Base-by-base conservation (phyloP, 208 protist species). In the Trypanosoma avium region DNA sequence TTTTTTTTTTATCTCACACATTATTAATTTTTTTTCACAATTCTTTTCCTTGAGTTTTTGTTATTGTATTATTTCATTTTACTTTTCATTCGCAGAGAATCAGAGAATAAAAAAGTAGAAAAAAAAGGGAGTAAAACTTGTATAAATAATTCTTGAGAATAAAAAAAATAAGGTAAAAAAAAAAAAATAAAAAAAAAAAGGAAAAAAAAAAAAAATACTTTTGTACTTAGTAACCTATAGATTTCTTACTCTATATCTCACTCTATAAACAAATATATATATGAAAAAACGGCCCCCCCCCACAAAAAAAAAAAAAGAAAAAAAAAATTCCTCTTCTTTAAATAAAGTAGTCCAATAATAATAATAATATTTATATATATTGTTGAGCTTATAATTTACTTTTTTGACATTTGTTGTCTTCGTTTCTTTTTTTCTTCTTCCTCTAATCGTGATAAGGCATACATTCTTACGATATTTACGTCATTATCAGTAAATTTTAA, bases 151-250 rank as follows among this genome's bases (percentile, higher is more conserved):
- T n/a, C n/a, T n/a, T n/a, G n/a, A n/a, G n/a, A 5, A 10, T 5
- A 38, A 38, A 38, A 10, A 38, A 10, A 10, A 13, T 10, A 13
- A 10, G 33, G 10, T 38, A 38, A 38, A 13, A 42, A 57, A 19
- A 29, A n/a, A 19, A 48, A n/a, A 56, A 57, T 26, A 53, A 58
- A 27, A 61, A 62, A 70, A 60, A 48, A 42, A 65, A 53, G n/a
- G 26, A 24, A 40, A 27, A 45, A 60, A 22, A 4, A 61, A 15
- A 32, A 35, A 46, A 10, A 30, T 52, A 52, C 5, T 32, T 52
- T 4, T 32, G 27, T 30, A 30, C 10, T 38, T 38, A 38, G 29
- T 48, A 46, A 27, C 22, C 29, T 55, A 35, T 21, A 26, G 10
- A 7, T 26, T 33, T 21, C 21, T 35, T 33, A 22, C 24, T 55